A percentile compares a stretch with the other conserved stretches of the same genome.
Conservation (phyloP, 1,284 basidiomycete species). For the Apiotrichum brassicae region DNA sequence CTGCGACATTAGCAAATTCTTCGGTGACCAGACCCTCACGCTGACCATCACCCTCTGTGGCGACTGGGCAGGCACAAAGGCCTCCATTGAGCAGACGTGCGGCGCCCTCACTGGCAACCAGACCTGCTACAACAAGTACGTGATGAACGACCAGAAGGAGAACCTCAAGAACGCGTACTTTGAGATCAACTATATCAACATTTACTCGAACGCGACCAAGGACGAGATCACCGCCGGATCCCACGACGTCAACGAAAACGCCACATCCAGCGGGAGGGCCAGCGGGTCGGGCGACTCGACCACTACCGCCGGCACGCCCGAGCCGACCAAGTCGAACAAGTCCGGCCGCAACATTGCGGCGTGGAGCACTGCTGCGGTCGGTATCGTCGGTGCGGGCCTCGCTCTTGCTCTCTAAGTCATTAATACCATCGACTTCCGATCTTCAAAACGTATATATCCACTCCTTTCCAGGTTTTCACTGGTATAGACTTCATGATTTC, state of each 20-base stretch:
- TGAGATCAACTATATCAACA: slow-evolving; percentile 59
- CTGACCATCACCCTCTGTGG: slow-evolving; percentile 70
- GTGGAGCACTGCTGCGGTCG: not conserved
- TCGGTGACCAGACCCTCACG: slow-evolving; percentile 62
- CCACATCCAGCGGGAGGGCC: no score
- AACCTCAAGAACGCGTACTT: slow-evolving; percentile 66
- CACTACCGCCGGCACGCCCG: not conserved
- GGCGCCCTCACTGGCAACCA: slow-evolving; percentile 26
- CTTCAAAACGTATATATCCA: no score
- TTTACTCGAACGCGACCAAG: slow-evolving; percentile 27
- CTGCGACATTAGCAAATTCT: slow-evolving; percentile 59
- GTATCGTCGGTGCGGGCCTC: not conserved
- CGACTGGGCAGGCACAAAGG: slow-evolving; percentile 53
- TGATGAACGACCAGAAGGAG: slow-evolving; percentile 53
- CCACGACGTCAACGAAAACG: no score
- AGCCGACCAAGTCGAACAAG: not conserved
- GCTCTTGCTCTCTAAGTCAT: no score
- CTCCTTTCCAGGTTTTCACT: no score
- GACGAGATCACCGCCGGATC: not conserved
- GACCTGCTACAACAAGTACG: slow-evolving; percentile 60
- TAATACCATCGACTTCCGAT: no score
- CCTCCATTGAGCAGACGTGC: slow-evolving; percentile 61
- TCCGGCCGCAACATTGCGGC: not conserved
- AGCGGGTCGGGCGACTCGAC: not conserved
- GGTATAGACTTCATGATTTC: no score